Evolutionary conservation across 306 rosid genomes (phyloP).

Genomic region (Cotoneaster glaucophyllus): DNA sequence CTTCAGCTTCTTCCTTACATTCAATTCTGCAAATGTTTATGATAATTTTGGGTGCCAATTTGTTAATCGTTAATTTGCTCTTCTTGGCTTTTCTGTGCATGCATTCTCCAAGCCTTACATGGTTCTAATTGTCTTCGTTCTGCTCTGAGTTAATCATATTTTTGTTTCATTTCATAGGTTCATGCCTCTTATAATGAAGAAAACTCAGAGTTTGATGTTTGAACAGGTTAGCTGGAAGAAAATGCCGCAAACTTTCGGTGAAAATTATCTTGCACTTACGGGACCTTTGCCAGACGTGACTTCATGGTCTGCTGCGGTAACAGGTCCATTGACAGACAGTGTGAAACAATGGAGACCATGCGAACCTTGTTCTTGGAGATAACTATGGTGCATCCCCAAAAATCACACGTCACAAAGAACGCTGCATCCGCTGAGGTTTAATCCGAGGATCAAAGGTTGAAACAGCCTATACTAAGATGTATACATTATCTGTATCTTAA

Average conservation of each 20-base stretch:
- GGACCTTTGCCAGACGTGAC: slow-evolving; percentile 69
- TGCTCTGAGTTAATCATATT: not conserved
- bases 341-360: slow-evolving; percentile 71
- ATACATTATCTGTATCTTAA: not conserved
- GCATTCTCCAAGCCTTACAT: not conserved
- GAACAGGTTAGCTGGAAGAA: slow-evolving; percentile 87
- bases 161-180: not conserved
- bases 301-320: slow-evolving; percentile 67
- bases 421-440: not conserved
- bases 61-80: not conserved
- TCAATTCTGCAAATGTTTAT: not conserved
- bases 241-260: slow-evolving; percentile 51
- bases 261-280: slow-evolving; percentile 71
- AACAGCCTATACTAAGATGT: not conserved
- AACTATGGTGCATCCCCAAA: not conserved
- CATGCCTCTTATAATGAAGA: not conserved
- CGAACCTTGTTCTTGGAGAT: slow-evolving; percentile 11
- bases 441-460: not conserved
- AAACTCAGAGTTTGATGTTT: slow-evolving; percentile 23
- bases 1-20: not conserved
- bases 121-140: not conserved
- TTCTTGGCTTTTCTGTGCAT: not conserved
- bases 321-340: slow-evolving; percentile 42
- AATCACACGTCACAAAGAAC: not conserved
- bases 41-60: not conserved